Conservation (phyloP, 139 green algal species). For the Desmodesmus armatus region DNA sequence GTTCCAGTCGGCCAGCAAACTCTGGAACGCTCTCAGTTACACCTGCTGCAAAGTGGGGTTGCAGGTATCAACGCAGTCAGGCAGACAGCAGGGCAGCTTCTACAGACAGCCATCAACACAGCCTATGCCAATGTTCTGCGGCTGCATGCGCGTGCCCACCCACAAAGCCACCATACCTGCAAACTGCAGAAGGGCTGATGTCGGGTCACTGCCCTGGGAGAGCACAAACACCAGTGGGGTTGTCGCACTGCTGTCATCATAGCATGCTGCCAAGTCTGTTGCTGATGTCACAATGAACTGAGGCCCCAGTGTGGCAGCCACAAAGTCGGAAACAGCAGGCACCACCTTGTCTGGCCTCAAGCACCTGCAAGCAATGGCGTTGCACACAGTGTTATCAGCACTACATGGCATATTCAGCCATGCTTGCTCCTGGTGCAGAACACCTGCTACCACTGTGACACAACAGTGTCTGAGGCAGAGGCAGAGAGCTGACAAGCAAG, state of each 20-base stretch:
- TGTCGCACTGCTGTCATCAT: conserved; percentile 75
- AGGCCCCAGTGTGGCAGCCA: conserved; percentile 52
- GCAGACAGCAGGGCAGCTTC: background rate
- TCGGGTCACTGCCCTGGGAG: conserved; percentile 77
- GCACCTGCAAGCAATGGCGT: no score
- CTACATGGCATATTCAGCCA: background rate
- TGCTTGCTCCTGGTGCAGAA: background rate
- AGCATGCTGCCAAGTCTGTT: conserved; percentile 78
- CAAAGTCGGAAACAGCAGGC: conserved; percentile 67
- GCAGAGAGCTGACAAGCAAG: no score
- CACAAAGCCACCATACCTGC: conserved; percentile 65
- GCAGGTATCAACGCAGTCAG: background rate
- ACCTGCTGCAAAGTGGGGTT: no score
- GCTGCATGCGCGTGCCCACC: conserved; percentile 60
- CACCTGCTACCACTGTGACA: background rate
- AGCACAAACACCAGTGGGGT: conserved; percentile 85
- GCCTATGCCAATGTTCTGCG: no score
- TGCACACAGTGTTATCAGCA: background rate
- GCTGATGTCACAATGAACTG: conserved; percentile 74
- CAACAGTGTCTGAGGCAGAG: background rate
- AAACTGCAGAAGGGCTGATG: conserved; percentile 80
- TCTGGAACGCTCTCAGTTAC: no score
- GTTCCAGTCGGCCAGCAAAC: no score
- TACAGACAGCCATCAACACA: no score
- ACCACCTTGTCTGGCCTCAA: conserved; percentile 83